Evolutionary conservation across 208 protist species (phyloP), one percentile per base, ranked within the genome.

Genomic region (Wallacemonas collosoma): DNA sequence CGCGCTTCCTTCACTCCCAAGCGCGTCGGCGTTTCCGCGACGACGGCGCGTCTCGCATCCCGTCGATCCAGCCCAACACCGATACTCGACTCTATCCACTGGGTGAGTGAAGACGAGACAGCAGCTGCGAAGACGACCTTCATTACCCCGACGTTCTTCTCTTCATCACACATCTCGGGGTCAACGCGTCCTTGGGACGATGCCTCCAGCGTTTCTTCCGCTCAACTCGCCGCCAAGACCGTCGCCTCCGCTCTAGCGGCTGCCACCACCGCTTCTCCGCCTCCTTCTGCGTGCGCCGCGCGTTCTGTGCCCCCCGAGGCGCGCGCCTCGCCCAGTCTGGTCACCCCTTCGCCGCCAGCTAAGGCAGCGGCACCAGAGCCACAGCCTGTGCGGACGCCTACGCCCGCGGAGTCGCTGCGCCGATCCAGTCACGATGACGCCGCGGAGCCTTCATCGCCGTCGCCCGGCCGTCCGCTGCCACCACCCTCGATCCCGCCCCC

Each of bases 171-270:
- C 39, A n/a, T n/a, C n/a, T n/a, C n/a, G n/a, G n/a, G n/a, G n/a
- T n/a, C n/a, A n/a, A n/a, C n/a, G n/a, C n/a, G n/a, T n/a, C n/a
- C n/a, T n/a, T n/a, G n/a, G n/a, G n/a, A n/a, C n/a, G n/a, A n/a
- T n/a, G n/a, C n/a, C n/a, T n/a, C n/a, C n/a, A n/a, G n/a, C n/a
- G n/a, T n/a, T n/a, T n/a, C n/a, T n/a, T n/a, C n/a, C n/a, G n/a
- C n/a, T 62, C 64, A n/a, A 43, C 47, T 39, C 64, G 74, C 8
- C 67, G 71, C 36, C 75, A 80, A 9, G 38, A 43, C 43, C 7
- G 45, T 50, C 7, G 45, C 45, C 45, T 50, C 45, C 7, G 45
- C 11, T 5, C 45, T 50, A 5, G 45, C 45, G 45, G 45, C 45
- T 14, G 45, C 45, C 45, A 11, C 45, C 45, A 2, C 39, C 11